These are phyloP conservation scores for Boletus vermiculosoides DNA, from an alignment of 768 basidiomycete genomes.

Conservation along the genomic window DNA sequence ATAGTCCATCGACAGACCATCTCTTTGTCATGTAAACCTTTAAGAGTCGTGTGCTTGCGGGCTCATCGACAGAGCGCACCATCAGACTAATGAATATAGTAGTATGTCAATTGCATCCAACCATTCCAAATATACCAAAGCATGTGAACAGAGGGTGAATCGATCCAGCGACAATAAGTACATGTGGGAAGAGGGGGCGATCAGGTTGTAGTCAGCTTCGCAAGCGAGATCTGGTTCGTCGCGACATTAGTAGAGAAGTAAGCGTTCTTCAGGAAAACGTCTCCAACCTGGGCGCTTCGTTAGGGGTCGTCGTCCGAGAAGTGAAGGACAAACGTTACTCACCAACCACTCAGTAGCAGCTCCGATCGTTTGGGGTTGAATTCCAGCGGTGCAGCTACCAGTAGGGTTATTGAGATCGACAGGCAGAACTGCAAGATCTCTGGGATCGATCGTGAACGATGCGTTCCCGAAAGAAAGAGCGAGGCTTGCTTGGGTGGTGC, in stretches of 20 bases:
- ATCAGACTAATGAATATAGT: background rate
- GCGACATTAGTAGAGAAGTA: constrained; percentile 65
- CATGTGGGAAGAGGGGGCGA: background rate
- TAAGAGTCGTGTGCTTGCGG: background rate
- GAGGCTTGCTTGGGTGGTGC: constrained; percentile 52
- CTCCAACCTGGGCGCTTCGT: constrained; percentile 45
- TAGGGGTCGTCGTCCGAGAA: background rate
- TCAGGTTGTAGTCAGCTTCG: constrained; percentile 44
- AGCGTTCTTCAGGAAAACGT: constrained; percentile 75
- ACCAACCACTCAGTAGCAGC: constrained; percentile 67
- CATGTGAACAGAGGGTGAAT: background rate
- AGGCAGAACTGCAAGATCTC: constrained; percentile 62
- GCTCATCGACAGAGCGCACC: background rate
- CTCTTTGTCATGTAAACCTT: background rate
- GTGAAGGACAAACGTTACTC: constrained; percentile 26
- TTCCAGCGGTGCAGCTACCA: constrained; percentile 71
- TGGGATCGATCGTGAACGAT: constrained; percentile 60
- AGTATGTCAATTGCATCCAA: constrained; percentile 2
- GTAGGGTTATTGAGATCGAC: constrained; percentile 46
- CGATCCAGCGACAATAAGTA: constrained; percentile 8
- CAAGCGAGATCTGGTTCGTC: constrained; percentile 59
- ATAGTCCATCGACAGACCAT: background rate
- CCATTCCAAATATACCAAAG: background rate
- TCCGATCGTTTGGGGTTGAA: constrained; percentile 60
- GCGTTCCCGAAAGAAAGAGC: constrained; percentile 59